phyloP scores from a whole-genome alignment of 768 basidiomycete genomes.

The Gautieria morchelliformis region DNA sequence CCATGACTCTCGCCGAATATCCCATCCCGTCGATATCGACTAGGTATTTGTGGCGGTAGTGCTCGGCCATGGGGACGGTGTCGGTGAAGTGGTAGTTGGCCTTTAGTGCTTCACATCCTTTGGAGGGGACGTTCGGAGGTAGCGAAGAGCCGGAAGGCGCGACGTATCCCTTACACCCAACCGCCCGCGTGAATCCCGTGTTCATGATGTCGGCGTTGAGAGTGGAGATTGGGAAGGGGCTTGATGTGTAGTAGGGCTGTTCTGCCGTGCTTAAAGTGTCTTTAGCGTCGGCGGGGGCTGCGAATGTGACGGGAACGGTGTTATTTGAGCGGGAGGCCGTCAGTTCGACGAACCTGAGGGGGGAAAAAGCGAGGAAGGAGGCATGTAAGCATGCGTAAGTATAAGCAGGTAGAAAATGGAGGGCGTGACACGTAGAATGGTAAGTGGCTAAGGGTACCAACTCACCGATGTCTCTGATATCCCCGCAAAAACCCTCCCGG shows the following conservation, averaged over 20 bases:
- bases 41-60: conserved; percentile 92
- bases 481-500: conserved; percentile 74
- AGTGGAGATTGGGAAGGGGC: conserved; percentile 43
- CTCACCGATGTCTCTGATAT: conserved; percentile 80
- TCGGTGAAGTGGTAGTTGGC: conserved; percentile 60
- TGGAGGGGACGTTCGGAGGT: conserved; percentile 25
- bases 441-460: background rate
- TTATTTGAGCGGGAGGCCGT: conserved; percentile 43
- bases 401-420: no score
- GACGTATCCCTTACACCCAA: conserved; percentile 46
- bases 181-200: conserved; percentile 71
- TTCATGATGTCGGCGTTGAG: conserved; percentile 84
- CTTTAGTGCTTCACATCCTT: conserved; percentile 55
- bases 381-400: no score
- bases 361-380: no score
- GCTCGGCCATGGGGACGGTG: conserved; percentile 69
- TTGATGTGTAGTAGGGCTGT: conserved; percentile 39
- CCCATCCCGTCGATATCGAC: conserved; percentile 93
- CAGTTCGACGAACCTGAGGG: conserved; percentile 63
- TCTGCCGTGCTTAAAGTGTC: conserved; percentile 25
- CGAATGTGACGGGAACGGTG: conserved; percentile 60
- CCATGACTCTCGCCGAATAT: conserved; percentile 85
- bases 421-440: no score
- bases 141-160: no score
- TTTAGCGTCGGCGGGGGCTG: conserved; percentile 42